These are phyloP conservation scores for Ottelia alismoides DNA, from an alignment of 106 monocot species.

Conservation along the genomic window DNA sequence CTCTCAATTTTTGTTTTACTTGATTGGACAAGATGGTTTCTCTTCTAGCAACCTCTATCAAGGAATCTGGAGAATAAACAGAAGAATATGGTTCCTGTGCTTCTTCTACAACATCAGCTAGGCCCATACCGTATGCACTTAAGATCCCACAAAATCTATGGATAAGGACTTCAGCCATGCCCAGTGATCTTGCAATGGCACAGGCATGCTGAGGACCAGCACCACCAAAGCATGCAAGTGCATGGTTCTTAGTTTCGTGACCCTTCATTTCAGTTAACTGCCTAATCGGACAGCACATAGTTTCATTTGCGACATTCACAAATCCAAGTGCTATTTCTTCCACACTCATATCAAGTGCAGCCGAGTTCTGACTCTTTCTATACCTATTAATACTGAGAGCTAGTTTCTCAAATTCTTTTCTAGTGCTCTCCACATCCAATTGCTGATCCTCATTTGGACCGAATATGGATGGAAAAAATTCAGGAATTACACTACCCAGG, in stretches of 20 bases:
- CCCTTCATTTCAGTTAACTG: constrained; percentile 99
- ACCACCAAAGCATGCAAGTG: constrained; percentile 93
- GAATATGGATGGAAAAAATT: constrained; percentile 87
- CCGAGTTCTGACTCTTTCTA: constrained; percentile 44
- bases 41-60: constrained; percentile 47
- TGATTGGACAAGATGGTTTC: constrained; percentile 32
- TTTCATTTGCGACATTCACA: constrained; percentile 90
- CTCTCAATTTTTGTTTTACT: constrained; percentile 48
- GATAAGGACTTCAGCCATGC: constrained; percentile 84
- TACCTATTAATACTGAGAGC: constrained; percentile 56
- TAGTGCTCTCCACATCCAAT: constrained; percentile 62
- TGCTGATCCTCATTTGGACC: constrained; percentile 87
- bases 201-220: constrained; percentile 98
- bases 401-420: constrained; percentile 57
- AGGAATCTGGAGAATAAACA: constrained; percentile 34
- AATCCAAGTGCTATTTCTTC: constrained; percentile 95
- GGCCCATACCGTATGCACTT: constrained; percentile 96
- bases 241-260: constrained; percentile 87
- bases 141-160: constrained; percentile 92
- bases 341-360: constrained; percentile 55
- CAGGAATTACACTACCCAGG: constrained; percentile 73
- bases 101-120: constrained; percentile 93
- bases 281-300: constrained; percentile 92
- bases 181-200: constrained; percentile 71
- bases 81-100: constrained; percentile 80